phyloP scores from a whole-genome alignment of 208 protist genomes.

The Crithidia expoeki region DNA sequence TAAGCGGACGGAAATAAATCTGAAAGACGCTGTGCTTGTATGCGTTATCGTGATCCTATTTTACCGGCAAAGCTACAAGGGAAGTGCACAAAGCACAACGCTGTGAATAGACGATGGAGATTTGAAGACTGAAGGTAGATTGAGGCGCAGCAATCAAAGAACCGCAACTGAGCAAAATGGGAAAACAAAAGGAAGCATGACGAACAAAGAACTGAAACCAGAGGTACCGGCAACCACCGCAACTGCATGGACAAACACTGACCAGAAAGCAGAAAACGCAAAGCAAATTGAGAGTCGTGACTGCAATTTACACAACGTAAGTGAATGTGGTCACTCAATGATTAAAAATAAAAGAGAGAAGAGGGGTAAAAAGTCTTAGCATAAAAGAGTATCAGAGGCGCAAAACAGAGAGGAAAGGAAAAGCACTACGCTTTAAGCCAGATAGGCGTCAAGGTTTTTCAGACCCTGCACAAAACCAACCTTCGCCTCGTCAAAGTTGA shows the following conservation, averaged over 20 bases:
- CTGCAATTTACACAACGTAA: too few species aligned
- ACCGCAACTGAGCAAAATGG: not conserved
- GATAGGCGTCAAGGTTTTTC: constrained; percentile 35
- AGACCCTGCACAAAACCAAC: constrained; percentile 73
- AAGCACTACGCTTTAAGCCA: constrained; percentile 4
- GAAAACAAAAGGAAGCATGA: not conserved
- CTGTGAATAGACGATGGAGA: too few species aligned
- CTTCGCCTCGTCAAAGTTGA: constrained; percentile 70
- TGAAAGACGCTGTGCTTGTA: not conserved
- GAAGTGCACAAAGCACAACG: not conserved
- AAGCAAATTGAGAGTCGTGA: not conserved
- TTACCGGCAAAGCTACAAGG: not conserved
- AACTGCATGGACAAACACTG: not conserved
- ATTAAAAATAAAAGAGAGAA: constrained; percentile 2
- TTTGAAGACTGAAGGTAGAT: not conserved
- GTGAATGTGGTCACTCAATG: not conserved
- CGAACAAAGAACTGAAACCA: not conserved
- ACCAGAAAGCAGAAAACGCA: not conserved
- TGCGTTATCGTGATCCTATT: not conserved
- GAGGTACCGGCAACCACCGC: not conserved
- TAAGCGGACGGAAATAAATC: not conserved
- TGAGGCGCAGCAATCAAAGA: too few species aligned
- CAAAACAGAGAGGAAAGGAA: constrained; percentile 2
- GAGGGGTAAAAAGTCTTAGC: not conserved
- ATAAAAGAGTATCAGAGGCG: not conserved